Base-by-base conservation (phyloP, 768 basidiomycete genomes). In the Boletus sp. region DNA sequence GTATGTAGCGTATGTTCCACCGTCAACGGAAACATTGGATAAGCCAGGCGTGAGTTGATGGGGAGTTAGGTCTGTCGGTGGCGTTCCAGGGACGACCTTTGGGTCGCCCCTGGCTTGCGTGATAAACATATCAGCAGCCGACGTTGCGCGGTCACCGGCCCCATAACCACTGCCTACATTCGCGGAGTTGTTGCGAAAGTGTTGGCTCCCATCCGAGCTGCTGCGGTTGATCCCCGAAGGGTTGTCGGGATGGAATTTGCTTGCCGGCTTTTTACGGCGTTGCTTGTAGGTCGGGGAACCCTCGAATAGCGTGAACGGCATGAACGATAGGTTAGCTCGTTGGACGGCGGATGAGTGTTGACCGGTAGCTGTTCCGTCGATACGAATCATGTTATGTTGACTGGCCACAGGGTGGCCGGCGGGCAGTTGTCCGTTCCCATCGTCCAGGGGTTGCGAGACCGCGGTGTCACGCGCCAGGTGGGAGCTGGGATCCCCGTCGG, bases 251-350 rank as follows among this genome's bases (percentile, higher is more conserved):
- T 60, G 61, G 51, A 62, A 57, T 56, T 66, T 68, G 21, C 80
- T 82, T 32, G 73, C 68, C 33, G 78, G 77, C 69, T 89, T 91
- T 77, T 91, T 91, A 59, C 88, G 81, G 27, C 94, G 80, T 64
- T 90, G 87, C 73, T 97, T 97, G 77, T 97, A 97, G 4, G 83
- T 82, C 5, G 92, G 87, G 56, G 83, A 87, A 14, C 93, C 93
- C 68, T 90, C 88, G 49, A 92, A 87, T 43, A 92, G 74, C n/a
- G 87, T 82, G 66, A 88, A 80, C 27, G 77, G 79, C 68, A 86
- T 82, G 71, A 87, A 81, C 15, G 83, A 73, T 37, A 63, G 49
- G 34, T 51, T 50, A 13, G 64, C 30, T 29, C 57, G 58, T 27
- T 71, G 70, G 27, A 48, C 38, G 39, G 55, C 30, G 5, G 68